These are phyloP conservation scores for Daldinia childiae DNA, from an alignment of 495 filamentous ascomycete genomes.

Conservation along the genomic window DNA sequence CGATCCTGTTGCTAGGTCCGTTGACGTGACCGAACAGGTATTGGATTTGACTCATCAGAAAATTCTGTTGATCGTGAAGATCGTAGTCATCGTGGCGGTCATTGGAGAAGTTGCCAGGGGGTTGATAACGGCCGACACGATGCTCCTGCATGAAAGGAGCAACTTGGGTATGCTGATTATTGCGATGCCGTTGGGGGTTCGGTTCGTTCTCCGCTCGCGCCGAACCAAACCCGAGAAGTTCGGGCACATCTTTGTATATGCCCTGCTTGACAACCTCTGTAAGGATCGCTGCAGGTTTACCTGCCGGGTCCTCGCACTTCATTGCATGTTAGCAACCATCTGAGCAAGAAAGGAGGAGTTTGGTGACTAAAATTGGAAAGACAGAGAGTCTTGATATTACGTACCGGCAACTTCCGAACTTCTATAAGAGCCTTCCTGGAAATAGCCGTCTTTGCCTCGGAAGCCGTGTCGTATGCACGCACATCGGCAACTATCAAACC, in stretches of 20 bases:
- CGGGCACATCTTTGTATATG: background rate
- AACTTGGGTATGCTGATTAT: background rate
- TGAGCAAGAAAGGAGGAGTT: background rate
- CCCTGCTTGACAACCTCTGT: background rate
- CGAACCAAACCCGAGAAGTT: background rate
- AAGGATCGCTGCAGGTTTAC: background rate
- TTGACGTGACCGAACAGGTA: slow-evolving; percentile 21
- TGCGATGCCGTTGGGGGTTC: background rate
- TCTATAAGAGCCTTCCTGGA: slow-evolving; percentile 28
- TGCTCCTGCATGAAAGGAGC: background rate
- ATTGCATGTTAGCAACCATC: background rate
- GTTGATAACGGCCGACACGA: background rate
- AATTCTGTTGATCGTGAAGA: slow-evolving; percentile 1
- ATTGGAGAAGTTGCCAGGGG: background rate
- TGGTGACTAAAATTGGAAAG: background rate
- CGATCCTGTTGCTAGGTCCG: slow-evolving; percentile 17
- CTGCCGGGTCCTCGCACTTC: background rate
- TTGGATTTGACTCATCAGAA: slow-evolving; percentile 16
- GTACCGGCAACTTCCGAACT: slow-evolving; percentile 1
- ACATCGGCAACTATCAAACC: slow-evolving; percentile 2
- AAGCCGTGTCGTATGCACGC: background rate
- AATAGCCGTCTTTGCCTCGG: slow-evolving; percentile 9
- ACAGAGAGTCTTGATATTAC: background rate
- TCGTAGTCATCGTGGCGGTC: background rate
- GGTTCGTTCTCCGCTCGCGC: background rate